Base-by-base conservation (phyloP, 1,139 yeast species). In the Diutina sp. region DNA sequence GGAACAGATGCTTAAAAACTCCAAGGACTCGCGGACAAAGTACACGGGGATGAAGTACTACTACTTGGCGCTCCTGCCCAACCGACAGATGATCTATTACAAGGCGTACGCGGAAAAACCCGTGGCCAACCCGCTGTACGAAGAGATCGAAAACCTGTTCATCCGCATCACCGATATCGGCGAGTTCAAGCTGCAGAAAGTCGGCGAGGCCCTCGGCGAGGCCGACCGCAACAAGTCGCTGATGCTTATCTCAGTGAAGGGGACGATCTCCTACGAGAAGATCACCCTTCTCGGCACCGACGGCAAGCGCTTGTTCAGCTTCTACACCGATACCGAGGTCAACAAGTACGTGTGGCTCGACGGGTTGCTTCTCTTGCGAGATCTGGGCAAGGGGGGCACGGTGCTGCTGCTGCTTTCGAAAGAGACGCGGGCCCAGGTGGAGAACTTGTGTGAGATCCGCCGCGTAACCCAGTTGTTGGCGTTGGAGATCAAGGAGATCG, bases 291-390 rank as follows among this genome's bases (percentile, higher is more conserved):
- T 76, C 7, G 83, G 80, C 45, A 72, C 74, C 51, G 69, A 70
- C 50, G 68, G 69, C 48, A 73, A 75, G 57, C 65, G 67, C 28
- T 61, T 83, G 16, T 73, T 88, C 58, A 69, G 76, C 29, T 85
- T 88, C 63, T 87, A 79, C 67, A 80, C 88, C 7, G 93, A 87
- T 60, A 85, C 90, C 6, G 79, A 81, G 59, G 90, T 85, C 56
- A 79, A 82, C 58, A 83, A 87, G 56, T 81, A 80, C 58, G 82
- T 85, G 11, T 89, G 95, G 95, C 73, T 85, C 54, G 96, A 89
- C 69, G 96, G 96, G 1, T 69, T 89, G 18, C 35, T 47, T n/a
- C 51, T 47, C 21, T 47, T 47, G n/a, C 58, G 83, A 82, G 66
- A 74, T 88, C 78, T 72, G 87, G 61, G 72, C 70, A 60, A 72